Evolutionary conservation across 1,284 basidiomycete species (phyloP), one percentile per base, ranked within the genome.

Genomic region (Pyrrhoderma lamaoense): DNA sequence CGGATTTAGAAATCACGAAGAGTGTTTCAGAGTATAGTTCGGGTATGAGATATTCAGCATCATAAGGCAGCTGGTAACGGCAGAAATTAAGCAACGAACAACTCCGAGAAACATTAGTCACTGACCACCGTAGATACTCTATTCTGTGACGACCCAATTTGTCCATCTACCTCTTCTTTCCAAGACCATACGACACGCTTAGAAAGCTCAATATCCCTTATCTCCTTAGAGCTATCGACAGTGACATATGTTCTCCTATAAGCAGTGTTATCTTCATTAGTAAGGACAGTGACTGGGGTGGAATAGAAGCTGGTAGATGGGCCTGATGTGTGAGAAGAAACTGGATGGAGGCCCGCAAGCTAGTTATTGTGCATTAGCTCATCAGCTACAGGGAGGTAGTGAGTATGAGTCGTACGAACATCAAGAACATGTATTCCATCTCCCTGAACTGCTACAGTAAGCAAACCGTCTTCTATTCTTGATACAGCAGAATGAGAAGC

Each of bases 371-470:
- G 5, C 4, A 16, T 48, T 19, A 38, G 19, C 19, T 27, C 31
- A 25, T 14, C 8, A 18, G 16, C 11, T 52, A 16, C 51, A 38
- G 34, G 55, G 25, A 25, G 9, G 37, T 43, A 19, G 40, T 25
- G 39, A 35, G 3, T 42, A 52, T 31, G 43, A 47, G 25, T 34
- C n/a, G 19, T 18, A 69, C 78, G 63, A 62, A 87, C 85, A 62
- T 88, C 81, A 50, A 85, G 65, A 45, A 88, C 62, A 65, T 88
- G 82, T 42, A 88, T 67, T 18, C 86, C 86, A 54, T 89, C 83
- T 56, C 74, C 75, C 55, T 85, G 82, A 16, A 74, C 79, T 13
- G 82, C 75, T 54, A 85, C 70, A 1, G 82, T 81, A 34, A 76
- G 79, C 68, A 76, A 74, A 21, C 75, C 74, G 42, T 80, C 75